Evolutionary conservation across 1,284 basidiomycete genomes (phyloP).

Genomic region (Heterobasidion irregulare): DNA sequence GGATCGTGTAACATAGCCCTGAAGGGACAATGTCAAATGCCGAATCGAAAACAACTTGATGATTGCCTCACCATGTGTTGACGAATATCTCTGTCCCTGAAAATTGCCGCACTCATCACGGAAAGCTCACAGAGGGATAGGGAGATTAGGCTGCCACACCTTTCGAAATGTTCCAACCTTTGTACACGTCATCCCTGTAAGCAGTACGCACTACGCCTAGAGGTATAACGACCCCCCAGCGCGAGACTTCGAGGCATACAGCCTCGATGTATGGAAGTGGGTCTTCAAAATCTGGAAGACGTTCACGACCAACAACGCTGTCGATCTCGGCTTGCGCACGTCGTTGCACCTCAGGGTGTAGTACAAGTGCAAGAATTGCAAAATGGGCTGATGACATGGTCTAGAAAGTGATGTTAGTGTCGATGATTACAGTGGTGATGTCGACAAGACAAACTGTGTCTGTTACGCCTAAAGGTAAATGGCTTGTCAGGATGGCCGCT

Average conservation of each 20-base stretch:
- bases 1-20: slow-evolving; percentile 21
- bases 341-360: slow-evolving; percentile 16
- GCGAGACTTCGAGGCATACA: slow-evolving; percentile 17
- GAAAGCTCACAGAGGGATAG: background rate
- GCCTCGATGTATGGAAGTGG: slow-evolving; percentile 12
- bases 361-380: slow-evolving; percentile 17
- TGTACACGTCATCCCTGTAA: slow-evolving; percentile 14
- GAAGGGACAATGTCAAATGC: background rate
- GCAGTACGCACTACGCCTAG: slow-evolving; percentile 7
- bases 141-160: background rate
- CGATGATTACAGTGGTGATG: background rate
- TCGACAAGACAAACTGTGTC: background rate
- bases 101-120: background rate
- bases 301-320: slow-evolving; percentile 11
- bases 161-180: slow-evolving; percentile 14
- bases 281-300: slow-evolving; percentile 14
- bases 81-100: slow-evolving; percentile 13
- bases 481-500: background rate
- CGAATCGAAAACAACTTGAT: background rate
- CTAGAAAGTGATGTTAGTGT: background rate
- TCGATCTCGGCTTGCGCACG: slow-evolving; percentile 20
- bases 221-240: slow-evolving; percentile 13
- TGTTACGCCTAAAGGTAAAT: background rate
- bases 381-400: background rate
- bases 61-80: slow-evolving; percentile 29